Evolutionary conservation across 129 eudicot species (phyloP).

Genomic region (Smallanthus sonchifolius): DNA sequence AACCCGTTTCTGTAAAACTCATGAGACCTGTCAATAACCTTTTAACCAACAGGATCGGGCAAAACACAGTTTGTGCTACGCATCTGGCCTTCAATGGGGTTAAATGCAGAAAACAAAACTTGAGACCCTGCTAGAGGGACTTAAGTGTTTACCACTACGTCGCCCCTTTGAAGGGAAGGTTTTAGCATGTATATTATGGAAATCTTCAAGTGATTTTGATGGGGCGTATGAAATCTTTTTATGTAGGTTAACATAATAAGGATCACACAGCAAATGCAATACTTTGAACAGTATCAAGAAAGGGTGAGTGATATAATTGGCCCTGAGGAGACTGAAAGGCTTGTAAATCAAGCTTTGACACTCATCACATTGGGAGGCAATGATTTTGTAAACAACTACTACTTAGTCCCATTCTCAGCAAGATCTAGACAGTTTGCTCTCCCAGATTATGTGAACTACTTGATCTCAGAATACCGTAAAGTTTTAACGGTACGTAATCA

Average conservation of each 20-base stretch:
- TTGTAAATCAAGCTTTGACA: constrained; percentile 45
- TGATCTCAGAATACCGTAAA: constrained; percentile 67
- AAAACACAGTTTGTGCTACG: too few species aligned
- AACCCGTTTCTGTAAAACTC: too few species aligned
- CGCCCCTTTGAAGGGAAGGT: too few species aligned
- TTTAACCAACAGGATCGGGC: too few species aligned
- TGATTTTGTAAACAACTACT: constrained; percentile 81
- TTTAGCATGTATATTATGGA: background rate
- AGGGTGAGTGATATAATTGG: constrained; percentile 55
- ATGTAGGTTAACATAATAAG: constrained; percentile 61
- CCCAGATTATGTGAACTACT: constrained; percentile 41
- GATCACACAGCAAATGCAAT: constrained; percentile 41
- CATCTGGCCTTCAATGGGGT: too few species aligned
- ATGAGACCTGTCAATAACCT: too few species aligned
- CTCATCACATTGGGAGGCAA: constrained; percentile 76
- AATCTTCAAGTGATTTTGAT: background rate
- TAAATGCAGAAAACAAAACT: too few species aligned
- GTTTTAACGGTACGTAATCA: constrained; percentile 43
- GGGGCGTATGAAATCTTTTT: background rate
- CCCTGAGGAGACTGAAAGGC: constrained; percentile 31
- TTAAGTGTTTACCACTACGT: too few species aligned
- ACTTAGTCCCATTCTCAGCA: constrained; percentile 47
- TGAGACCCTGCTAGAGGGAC: too few species aligned
- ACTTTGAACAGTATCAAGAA: constrained; percentile 56
- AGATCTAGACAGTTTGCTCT: constrained; percentile 55